These are phyloP conservation scores for Nicotiana obtusifolia DNA, from an alignment of 257 asterid genomes.

Conservation along the genomic window DNA sequence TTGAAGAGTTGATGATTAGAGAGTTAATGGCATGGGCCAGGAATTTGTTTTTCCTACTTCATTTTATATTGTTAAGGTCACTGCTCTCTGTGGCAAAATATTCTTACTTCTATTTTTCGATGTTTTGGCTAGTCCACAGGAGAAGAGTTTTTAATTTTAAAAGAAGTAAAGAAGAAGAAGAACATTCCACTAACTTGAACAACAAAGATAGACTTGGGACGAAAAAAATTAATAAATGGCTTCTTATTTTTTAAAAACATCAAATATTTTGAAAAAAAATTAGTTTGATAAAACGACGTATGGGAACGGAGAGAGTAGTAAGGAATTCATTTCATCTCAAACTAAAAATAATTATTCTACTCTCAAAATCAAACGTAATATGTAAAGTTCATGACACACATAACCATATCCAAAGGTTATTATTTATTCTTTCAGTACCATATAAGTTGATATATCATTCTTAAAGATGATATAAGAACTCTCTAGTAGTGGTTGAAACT, in stretches of 20 bases:
- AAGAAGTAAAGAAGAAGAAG: not conserved
- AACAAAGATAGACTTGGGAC: not conserved
- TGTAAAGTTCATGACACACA: not conserved
- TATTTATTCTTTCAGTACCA: not conserved
- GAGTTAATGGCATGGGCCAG: no score
- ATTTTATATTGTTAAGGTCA: not conserved
- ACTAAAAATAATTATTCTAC: not conserved
- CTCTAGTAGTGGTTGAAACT: not conserved
- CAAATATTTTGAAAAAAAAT: not conserved
- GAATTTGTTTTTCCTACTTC: not conserved
- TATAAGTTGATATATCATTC: not conserved
- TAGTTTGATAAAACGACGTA: not conserved
- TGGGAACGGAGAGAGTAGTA: not conserved
- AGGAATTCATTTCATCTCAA: not conserved
- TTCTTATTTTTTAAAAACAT: not conserved
- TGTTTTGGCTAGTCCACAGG: not conserved
- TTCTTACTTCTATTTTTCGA: not conserved
- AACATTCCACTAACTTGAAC: not conserved
- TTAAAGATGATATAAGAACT: not conserved
- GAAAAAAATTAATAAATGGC: not conserved
- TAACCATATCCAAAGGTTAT: not conserved
- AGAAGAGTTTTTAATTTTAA: not conserved
- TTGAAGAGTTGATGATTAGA: not conserved
- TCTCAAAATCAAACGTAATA: not conserved
- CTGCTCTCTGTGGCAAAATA: not conserved